Conservation (phyloP, 1,284 basidiomycete genomes). For the Cryptococcus jaspeensis region DNA sequence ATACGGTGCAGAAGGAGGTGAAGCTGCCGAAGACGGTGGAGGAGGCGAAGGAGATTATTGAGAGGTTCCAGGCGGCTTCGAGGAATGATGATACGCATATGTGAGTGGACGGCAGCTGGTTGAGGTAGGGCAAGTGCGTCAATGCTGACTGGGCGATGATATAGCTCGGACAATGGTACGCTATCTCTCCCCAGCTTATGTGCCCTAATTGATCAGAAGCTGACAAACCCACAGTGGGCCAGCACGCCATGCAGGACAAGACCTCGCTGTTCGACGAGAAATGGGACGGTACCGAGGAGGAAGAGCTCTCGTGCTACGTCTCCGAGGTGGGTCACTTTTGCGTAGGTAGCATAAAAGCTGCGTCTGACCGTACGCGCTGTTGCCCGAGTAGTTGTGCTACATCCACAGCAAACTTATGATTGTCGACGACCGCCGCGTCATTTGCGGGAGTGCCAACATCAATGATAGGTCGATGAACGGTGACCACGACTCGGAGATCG, state of each 20-base stretch:
- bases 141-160: conserved; percentile 1
- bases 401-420: conserved; percentile 70
- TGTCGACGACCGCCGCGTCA: conserved; percentile 82
- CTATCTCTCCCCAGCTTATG: not conserved
- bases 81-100: conserved; percentile 30
- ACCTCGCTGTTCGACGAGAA: conserved; percentile 65
- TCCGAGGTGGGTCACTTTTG: conserved; percentile 80
- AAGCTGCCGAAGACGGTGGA: conserved; percentile 62
- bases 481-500: conserved; percentile 90
- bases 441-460: conserved; percentile 61
- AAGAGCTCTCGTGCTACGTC: conserved; percentile 76
- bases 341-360: conserved; percentile 50
- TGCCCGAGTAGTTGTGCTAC: conserved; percentile 40
- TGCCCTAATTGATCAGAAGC: not conserved
- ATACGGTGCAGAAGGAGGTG: conserved; percentile 45
- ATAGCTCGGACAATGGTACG: conserved; percentile 41
- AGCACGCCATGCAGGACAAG: conserved; percentile 68
- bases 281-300: conserved; percentile 78
- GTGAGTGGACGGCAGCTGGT: conserved; percentile 20
- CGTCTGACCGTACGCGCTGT: not conserved
- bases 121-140: not conserved
- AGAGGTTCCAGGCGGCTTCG: conserved; percentile 67
- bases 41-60: conserved; percentile 65
- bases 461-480: conserved; percentile 64
- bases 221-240: conserved; percentile 63